Base-by-base conservation (phyloP, 2,329 filamentous ascomycete genomes). In the Emergomyces orientalis region DNA sequence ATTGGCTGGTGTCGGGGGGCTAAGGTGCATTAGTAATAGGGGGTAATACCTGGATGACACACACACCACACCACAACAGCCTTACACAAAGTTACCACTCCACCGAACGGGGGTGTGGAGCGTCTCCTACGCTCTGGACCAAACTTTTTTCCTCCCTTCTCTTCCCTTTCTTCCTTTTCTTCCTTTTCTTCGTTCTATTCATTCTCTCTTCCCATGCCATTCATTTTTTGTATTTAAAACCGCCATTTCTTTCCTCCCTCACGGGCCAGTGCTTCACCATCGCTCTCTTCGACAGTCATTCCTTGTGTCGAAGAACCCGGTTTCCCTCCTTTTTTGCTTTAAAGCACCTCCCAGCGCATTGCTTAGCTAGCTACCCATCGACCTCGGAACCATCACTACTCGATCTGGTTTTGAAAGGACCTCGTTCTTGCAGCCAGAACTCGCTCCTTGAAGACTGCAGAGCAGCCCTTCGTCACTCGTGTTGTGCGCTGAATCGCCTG, bases 401-500 rank as follows among this genome's bases (percentile, higher is more conserved):
- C 37, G 8, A 55, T 34, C 32, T n/a, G n/a, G 19, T 39, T 39
- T 55, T 7, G 19, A 55, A 55, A 19, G 30, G 17, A 34, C 19
- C 32, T 14, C 19, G 7, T 55, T 34, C 52, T 22, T 25, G 30
- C 52, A n/a, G 17, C 7, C 30, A 9, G 37, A 9, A 32, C 32
- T 55, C 52, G 4, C 52, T 55, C 52, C 52, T 55, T 55, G 7
- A 55, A 55, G 52, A 39, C 52, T 55, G 52, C 52, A 30, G 49
- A 32, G 49, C 49, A 52, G 52, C 19, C 27, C 7, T 13, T 22
- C 30, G 19, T n/a, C 30, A 17, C 17, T 7, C 25, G 19, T 9
- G 19, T 27, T 56, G 4, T 56, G 32, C 55, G 22, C 39, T 32
- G 54, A 58, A 62, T 62, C 61, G 61, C 61, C 55, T 62, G 61